These are phyloP conservation scores for Cymbidium sinense DNA, from an alignment of 106 monocot genomes.

Conservation along the genomic window DNA sequence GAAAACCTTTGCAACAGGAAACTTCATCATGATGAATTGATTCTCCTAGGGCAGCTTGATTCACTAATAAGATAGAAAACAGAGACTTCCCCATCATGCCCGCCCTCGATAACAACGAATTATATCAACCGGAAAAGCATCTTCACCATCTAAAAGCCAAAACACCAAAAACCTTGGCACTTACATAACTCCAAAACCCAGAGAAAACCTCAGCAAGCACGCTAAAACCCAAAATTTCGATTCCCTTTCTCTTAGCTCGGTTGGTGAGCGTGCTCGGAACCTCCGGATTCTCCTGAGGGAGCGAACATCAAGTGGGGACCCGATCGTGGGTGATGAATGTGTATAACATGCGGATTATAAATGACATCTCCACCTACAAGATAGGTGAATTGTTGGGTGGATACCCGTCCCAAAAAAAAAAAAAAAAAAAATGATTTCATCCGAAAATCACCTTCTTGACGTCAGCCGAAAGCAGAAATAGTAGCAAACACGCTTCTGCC, in stretches of 20 bases:
- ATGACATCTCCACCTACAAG: too few relatives aligned
- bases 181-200: not conserved
- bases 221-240: not conserved
- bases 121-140: not conserved
- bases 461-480: not conserved
- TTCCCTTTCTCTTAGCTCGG: not conserved
- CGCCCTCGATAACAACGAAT: not conserved
- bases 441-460: not conserved
- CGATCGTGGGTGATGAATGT: too few relatives aligned
- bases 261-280: too few relatives aligned
- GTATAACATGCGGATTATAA: too few relatives aligned
- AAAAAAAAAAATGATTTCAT: not conserved
- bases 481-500: not conserved
- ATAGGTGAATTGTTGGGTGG: too few relatives aligned
- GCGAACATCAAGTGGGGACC: too few relatives aligned
- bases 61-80: constrained; percentile 22
- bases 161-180: not conserved
- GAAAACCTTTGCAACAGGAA: constrained; percentile 80
- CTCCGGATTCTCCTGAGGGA: too few relatives aligned
- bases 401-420: too few relatives aligned
- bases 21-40: constrained; percentile 47
- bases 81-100: constrained; percentile 40
- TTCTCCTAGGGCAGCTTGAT: constrained; percentile 30
- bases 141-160: not conserved
- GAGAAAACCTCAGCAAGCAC: not conserved